phyloP scores from a whole-genome alignment of 2,329 filamentous ascomycete genomes.

The Mycogone perniciosa region DNA sequence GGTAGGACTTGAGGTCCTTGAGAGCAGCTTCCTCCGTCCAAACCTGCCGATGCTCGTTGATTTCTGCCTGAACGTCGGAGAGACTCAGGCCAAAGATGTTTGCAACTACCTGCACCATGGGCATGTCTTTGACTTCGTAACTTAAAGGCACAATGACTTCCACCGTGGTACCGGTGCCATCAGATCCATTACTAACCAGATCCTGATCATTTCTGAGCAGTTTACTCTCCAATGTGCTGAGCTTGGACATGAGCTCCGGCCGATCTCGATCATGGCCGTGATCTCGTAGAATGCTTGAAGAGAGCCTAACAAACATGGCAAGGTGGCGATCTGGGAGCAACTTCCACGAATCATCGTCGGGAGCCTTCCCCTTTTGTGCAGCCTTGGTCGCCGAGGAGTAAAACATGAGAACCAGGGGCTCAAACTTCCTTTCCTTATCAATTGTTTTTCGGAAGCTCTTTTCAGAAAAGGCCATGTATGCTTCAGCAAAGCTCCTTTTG shows the following conservation, averaged over 20 bases:
- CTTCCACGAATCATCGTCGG: conserved; percentile 85
- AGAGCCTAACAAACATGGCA: conserved; percentile 84
- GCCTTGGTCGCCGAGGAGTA: conserved; percentile 89
- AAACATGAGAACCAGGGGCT: conserved; percentile 91
- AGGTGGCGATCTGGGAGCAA: conserved; percentile 88
- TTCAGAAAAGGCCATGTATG: conserved; percentile 89
- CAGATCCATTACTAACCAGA: conserved; percentile 40
- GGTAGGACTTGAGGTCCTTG: conserved; percentile 87
- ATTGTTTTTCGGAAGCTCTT: conserved; percentile 81
- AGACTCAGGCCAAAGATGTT: conserved; percentile 77
- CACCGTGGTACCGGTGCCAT: conserved; percentile 46
- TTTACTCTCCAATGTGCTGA: conserved; percentile 85
- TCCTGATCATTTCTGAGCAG: conserved; percentile 91
- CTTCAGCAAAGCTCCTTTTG: conserved; percentile 90
- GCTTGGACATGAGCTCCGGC: conserved; percentile 72
- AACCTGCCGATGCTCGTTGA: conserved; percentile 68
- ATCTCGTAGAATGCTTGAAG: conserved; percentile 72
- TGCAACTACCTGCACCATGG: conserved; percentile 79
- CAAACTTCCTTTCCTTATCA: conserved; percentile 88
- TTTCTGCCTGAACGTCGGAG: conserved; percentile 76
- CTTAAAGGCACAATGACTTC: conserved; percentile 79
- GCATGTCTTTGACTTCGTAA: conserved; percentile 96
- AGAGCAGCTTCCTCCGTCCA: conserved; percentile 94
- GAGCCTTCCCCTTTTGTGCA: conserved; percentile 65
- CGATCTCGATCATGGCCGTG: conserved; percentile 80